Evolutionary conservation across 371 early-diverging fungal genomes (phyloP).

Genomic region (Rhizopus sp.): DNA sequence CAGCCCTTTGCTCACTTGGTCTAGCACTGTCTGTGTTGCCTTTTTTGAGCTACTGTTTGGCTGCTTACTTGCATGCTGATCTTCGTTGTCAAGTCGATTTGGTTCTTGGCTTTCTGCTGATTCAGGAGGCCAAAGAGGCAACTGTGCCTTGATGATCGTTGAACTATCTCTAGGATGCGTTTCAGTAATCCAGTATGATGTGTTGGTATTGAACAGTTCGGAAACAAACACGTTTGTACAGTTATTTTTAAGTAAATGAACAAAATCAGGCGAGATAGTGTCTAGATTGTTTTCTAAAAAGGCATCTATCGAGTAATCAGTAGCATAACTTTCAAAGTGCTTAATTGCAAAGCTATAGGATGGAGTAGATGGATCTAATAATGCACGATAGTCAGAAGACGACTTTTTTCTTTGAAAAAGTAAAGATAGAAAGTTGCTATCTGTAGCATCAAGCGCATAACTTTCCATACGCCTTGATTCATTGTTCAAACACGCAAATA

Average conservation of each 20-base stretch:
- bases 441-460: slow-evolving; percentile 46
- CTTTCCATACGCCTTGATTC: slow-evolving; percentile 40
- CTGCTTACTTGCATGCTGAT: slow-evolving; percentile 16
- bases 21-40: slow-evolving; percentile 17
- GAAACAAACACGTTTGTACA: slow-evolving; percentile 68
- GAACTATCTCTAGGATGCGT: slow-evolving; percentile 57
- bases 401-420: slow-evolving; percentile 31
- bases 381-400: slow-evolving; percentile 16
- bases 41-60: no score
- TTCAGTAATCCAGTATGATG: slow-evolving; percentile 41
- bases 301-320: slow-evolving; percentile 73
- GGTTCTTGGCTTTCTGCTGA: neutral
- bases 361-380: slow-evolving; percentile 28
- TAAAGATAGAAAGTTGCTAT: slow-evolving; percentile 33
- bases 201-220: slow-evolving; percentile 52
- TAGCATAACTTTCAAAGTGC: slow-evolving; percentile 61
- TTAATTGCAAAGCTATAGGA: slow-evolving; percentile 65
- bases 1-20: slow-evolving; percentile 28
- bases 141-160: slow-evolving; percentile 62
- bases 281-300: slow-evolving; percentile 75
- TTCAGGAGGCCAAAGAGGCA: slow-evolving; percentile 37
- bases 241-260: slow-evolving; percentile 69
- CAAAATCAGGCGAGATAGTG: slow-evolving; percentile 76
- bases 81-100: slow-evolving; percentile 1
- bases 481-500: slow-evolving; percentile 17